Evolutionary conservation across 2,329 filamentous ascomycete species (phyloP).

Genomic region (Xylaria sp.): DNA sequence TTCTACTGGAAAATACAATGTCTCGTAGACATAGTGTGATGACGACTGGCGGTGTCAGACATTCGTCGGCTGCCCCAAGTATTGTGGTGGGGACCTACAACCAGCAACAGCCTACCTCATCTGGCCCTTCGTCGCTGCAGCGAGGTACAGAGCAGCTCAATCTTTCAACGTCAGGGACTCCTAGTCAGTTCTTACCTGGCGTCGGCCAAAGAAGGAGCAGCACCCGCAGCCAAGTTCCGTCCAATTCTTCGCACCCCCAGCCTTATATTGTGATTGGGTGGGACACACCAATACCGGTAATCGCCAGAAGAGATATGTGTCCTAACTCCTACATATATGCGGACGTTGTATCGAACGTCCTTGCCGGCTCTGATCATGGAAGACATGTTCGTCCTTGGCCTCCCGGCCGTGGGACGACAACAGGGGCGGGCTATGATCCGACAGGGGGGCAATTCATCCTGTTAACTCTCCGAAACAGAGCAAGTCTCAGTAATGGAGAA

Average conservation of each 20-base stretch:
- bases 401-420: background rate
- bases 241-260: too few species aligned
- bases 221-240: background rate
- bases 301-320: background rate
- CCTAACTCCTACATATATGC: background rate
- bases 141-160: background rate
- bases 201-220: background rate
- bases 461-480: background rate
- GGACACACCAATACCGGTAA: background rate
- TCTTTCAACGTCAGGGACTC: background rate
- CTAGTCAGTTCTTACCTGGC: background rate
- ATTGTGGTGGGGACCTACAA: background rate
- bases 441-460: background rate
- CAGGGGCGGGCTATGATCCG: background rate
- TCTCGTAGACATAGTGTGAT: background rate
- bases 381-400: background rate
- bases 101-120: background rate
- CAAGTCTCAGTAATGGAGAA: background rate
- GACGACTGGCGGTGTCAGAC: background rate
- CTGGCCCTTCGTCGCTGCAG: background rate
- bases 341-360: background rate
- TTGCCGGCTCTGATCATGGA: background rate
- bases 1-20: too few species aligned
- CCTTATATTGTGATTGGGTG: background rate
- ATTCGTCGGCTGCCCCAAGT: background rate